Evolutionary conservation across 371 early-diverging fungal genomes (phyloP).

Genomic region (Nematocida displodere): DNA sequence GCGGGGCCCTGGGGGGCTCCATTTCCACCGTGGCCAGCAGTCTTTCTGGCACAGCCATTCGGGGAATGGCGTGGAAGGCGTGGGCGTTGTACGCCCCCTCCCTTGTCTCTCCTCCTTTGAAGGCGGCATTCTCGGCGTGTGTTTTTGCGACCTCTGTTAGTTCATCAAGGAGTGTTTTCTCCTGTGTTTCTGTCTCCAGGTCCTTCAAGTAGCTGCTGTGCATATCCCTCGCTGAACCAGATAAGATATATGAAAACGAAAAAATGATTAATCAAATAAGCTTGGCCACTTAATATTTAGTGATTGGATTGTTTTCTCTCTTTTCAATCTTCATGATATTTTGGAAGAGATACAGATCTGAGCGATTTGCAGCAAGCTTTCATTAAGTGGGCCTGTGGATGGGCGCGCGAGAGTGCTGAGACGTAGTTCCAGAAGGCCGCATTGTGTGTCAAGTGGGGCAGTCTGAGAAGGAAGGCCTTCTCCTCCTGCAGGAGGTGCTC

Average conservation of each 20-base stretch:
- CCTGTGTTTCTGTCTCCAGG: too few species aligned
- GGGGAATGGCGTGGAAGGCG: too few species aligned
- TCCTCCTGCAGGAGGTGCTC: background rate
- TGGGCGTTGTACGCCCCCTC: too few species aligned
- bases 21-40: background rate
- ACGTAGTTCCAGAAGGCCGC: constrained; percentile 49
- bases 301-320: background rate
- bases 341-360: background rate
- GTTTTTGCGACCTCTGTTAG: too few species aligned
- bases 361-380: background rate
- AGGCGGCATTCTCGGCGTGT: too few species aligned
- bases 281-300: too few species aligned
- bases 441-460: constrained; percentile 19
- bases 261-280: too few species aligned
- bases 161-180: too few species aligned
- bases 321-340: constrained; percentile 25
- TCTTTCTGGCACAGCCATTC: background rate
- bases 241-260: too few species aligned
- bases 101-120: too few species aligned
- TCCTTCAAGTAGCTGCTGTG: too few species aligned
- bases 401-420: background rate
- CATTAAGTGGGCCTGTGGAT: background rate
- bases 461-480: constrained; percentile 10
- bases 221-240: too few species aligned
- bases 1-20: background rate